Conservation (phyloP, 495 filamentous ascomycete genomes). For the Pseudoneurospora amorphoporcata region DNA sequence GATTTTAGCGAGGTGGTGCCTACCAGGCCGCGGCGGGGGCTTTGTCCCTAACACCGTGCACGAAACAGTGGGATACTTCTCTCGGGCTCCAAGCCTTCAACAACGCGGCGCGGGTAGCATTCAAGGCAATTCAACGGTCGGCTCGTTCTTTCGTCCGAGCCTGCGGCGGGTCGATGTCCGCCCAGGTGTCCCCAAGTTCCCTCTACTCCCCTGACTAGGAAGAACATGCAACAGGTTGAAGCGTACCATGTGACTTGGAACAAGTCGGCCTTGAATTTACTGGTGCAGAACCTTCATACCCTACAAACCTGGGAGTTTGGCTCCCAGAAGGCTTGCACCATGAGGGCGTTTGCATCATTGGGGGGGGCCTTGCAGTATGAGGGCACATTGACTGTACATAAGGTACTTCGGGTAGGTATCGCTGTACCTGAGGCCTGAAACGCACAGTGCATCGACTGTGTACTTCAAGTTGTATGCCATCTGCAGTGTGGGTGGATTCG, state of each 20-base stretch:
- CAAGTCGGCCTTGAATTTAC: not conserved
- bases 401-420: not conserved
- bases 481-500: not conserved
- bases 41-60: not conserved
- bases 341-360: not conserved
- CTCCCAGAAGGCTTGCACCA: not conserved
- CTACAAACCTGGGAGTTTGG: not conserved
- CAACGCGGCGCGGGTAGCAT: not conserved
- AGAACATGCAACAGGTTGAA: not conserved
- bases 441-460: not conserved
- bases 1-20: not conserved
- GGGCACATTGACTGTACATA: not conserved
- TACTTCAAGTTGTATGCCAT: not conserved
- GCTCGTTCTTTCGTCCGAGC: slow-evolving; percentile 28
- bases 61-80: slow-evolving; percentile 1
- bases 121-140: slow-evolving; percentile 16
- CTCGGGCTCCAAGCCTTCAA: slow-evolving; percentile 7
- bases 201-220: not conserved
- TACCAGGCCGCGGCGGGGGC: not conserved
- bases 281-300: not conserved
- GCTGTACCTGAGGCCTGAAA: not conserved
- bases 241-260: not conserved
- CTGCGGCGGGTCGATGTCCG: slow-evolving; percentile 8
- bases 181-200: not conserved
- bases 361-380: not conserved